Percentiles rank a stretch among this genome's conserved stretches.
Conservation (phyloP, 495 filamentous ascomycete species). For the Tuber borchii region DNA sequence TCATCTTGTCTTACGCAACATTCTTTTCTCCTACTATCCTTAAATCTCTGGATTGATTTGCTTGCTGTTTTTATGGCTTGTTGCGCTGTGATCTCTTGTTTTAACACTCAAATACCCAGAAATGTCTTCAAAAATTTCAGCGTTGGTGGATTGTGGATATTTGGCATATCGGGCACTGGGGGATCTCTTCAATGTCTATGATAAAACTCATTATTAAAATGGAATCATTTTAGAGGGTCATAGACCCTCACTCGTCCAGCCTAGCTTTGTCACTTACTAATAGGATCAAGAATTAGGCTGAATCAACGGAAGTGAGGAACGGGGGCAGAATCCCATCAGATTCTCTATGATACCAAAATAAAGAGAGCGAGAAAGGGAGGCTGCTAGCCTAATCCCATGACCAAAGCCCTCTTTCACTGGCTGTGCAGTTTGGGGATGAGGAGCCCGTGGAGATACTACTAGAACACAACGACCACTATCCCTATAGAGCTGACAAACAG, state of each 20-base stretch:
- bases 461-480: too few relatives aligned
- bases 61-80: neutral
- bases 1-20: neutral
- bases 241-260: neutral
- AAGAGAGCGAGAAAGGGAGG: too few relatives aligned
- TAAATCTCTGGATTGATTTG: neutral
- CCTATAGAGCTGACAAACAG: too few relatives aligned
- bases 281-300: too few relatives aligned
- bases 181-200: neutral
- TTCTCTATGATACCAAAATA: too few relatives aligned
- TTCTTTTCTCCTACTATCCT: neutral
- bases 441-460: too few relatives aligned
- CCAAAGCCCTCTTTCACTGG: too few relatives aligned
- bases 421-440: too few relatives aligned
- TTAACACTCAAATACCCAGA: neutral
- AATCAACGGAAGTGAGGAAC: neutral
- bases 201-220: neutral
- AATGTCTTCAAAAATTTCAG: neutral
- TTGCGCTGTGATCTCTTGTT: neutral
- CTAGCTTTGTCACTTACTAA: neutral
- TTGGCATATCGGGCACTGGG: neutral
- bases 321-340: too few relatives aligned
- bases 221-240: neutral
- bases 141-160: neutral
- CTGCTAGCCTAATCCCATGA: too few relatives aligned